Percentiles rank a stretch among this genome's conserved stretches.
Evolutionary conservation across 192 early-diverging fungal species (phyloP).

Genomic region (Podila verticillata): DNA sequence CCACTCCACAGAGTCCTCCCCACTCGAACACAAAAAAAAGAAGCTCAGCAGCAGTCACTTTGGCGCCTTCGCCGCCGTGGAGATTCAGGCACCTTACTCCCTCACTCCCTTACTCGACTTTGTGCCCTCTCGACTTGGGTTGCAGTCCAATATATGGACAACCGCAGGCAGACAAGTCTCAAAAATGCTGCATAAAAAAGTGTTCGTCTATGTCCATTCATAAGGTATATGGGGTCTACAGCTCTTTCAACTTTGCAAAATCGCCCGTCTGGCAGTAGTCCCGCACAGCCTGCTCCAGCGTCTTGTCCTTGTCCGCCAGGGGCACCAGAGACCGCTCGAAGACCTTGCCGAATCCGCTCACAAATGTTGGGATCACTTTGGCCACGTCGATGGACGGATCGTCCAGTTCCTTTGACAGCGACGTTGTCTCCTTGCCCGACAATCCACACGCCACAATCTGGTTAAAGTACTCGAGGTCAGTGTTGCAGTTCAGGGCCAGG

Average conservation of each 20-base stretch:
- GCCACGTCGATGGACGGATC: slow-evolving; percentile 39
- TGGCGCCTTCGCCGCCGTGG: no score
- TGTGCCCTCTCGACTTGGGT: no score
- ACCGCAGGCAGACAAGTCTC: no score
- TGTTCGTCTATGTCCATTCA: no score
- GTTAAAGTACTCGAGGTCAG: slow-evolving; percentile 87
- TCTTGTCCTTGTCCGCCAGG: slow-evolving; percentile 40
- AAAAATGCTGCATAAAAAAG: no score
- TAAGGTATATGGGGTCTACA: no score
- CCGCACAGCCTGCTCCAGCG: slow-evolving; percentile 29
- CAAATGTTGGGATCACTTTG: slow-evolving; percentile 64
- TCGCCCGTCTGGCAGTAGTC: slow-evolving; percentile 17
- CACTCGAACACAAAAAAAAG: not conserved
- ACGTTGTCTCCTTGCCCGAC: slow-evolving; percentile 79
- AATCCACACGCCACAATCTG: slow-evolving; percentile 94
- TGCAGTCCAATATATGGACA: no score
- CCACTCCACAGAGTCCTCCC: no score
- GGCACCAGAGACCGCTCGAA: slow-evolving; percentile 57
- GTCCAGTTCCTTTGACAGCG: slow-evolving; percentile 64
- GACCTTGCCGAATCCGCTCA: slow-evolving; percentile 55
- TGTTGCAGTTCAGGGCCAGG: slow-evolving; percentile 93
- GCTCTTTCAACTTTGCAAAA: not conserved
- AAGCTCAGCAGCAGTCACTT: no score
- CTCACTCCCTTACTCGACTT: no score
- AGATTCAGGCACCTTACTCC: no score